phyloP scores from a whole-genome alignment of 2,329 filamentous ascomycete species.

The Herpotrichia juniperi region DNA sequence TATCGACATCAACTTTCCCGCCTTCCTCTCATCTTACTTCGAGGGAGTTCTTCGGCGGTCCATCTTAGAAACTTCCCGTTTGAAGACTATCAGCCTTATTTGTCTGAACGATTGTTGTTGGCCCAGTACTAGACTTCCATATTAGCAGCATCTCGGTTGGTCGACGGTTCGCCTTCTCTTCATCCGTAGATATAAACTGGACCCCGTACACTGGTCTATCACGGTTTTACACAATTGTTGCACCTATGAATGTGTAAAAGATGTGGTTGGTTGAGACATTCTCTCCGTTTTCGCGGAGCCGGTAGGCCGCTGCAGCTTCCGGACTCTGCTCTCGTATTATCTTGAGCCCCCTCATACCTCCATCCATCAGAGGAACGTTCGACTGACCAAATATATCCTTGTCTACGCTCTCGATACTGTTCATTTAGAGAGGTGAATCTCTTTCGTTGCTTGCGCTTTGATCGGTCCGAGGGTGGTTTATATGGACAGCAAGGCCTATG shows the following conservation, averaged over 20 bases:
- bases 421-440: too few relatives aligned
- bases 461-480: neutral
- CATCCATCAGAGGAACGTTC: neutral
- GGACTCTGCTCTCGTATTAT: neutral
- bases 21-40: too few relatives aligned
- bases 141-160: neutral
- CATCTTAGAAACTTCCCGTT: too few relatives aligned
- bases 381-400: neutral
- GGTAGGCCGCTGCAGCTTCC: neutral
- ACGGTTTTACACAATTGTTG: neutral
- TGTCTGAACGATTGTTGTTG: neutral
- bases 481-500: neutral
- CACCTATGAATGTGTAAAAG: neutral
- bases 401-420: too few relatives aligned
- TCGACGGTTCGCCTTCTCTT: neutral
- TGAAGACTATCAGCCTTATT: neutral
- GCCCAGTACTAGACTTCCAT: neutral
- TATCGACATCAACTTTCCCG: too few relatives aligned
- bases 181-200: neutral
- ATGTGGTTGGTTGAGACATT: neutral
- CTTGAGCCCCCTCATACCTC: neutral
- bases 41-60: too few relatives aligned
- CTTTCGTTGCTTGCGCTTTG: neutral
- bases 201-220: neutral
- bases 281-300: neutral